These are phyloP conservation scores for Rubroboletus satanas DNA, from an alignment of 768 basidiomycete species.

Conservation along the genomic window DNA sequence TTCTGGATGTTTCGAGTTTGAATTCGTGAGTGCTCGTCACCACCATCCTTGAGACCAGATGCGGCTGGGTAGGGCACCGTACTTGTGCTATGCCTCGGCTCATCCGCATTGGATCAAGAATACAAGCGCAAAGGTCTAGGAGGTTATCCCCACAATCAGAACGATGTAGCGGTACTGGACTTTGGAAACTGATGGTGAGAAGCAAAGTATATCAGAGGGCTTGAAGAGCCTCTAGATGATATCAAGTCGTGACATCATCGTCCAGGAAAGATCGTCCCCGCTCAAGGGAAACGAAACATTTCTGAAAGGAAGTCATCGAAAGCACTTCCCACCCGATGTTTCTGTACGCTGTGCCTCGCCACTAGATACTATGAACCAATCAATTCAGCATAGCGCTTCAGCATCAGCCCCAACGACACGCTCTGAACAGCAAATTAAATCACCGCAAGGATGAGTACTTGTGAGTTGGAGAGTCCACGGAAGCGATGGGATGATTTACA, in stretches of 20 bases:
- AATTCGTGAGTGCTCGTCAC: not conserved
- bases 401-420: not conserved
- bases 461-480: not conserved
- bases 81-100: not conserved
- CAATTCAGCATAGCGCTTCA: not conserved
- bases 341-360: not conserved
- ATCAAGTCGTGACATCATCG: not conserved
- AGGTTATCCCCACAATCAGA: not conserved
- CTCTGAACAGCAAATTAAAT: not conserved
- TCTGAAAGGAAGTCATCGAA: not conserved
- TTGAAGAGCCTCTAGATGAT: not conserved
- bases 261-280: not conserved
- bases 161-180: not conserved
- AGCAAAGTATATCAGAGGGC: not conserved
- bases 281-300: not conserved
- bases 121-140: not conserved
- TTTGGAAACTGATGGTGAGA: not conserved
- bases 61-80: not conserved
- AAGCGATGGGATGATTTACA: not conserved
- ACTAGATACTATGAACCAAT: not conserved
- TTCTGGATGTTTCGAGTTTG: not conserved
- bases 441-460: not conserved
- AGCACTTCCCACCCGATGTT: not conserved
- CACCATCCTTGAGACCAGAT: not conserved
- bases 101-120: not conserved